Evolutionary conservation across 208 protist genomes (phyloP).

Genomic region (Leishmania tarentolae): DNA sequence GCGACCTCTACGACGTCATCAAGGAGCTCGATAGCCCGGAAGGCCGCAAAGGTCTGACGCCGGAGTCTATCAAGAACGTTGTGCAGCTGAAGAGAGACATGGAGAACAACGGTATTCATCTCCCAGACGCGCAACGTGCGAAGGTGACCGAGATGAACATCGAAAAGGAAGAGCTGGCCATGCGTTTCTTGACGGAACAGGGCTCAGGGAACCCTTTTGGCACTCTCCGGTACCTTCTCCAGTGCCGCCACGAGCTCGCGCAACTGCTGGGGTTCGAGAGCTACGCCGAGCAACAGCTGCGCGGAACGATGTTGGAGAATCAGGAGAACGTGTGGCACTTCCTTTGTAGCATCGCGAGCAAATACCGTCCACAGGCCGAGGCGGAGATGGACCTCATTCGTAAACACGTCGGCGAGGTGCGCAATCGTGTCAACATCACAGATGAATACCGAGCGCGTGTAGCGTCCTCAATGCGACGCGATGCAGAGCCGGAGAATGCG

Average conservation of each 20-base stretch:
- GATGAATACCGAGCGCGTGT: constrained; percentile 81
- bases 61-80: constrained; percentile 90
- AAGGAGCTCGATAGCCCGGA: constrained; percentile 71
- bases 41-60: constrained; percentile 62
- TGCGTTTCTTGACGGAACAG: constrained; percentile 81
- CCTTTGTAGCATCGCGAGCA: constrained; percentile 82
- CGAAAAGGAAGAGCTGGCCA: constrained; percentile 87
- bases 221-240: constrained; percentile 80
- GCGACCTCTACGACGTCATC: constrained; percentile 87
- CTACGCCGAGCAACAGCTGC: constrained; percentile 91
- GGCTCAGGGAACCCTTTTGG: constrained; percentile 70
- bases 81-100: constrained; percentile 90
- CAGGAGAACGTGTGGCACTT: constrained; percentile 92
- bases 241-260: constrained; percentile 84
- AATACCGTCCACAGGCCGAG: constrained; percentile 80
- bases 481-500: constrained; percentile 70
- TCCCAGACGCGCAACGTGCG: constrained; percentile 71
- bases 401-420: constrained; percentile 73
- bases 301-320: constrained; percentile 89
- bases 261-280: constrained; percentile 84
- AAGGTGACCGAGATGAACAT: constrained; percentile 88
- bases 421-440: constrained; percentile 78
- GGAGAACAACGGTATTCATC: constrained; percentile 93
- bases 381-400: constrained; percentile 82
- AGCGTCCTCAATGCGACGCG: constrained; percentile 65